These are phyloP conservation scores for Penicillium steckii DNA, from an alignment of 495 filamentous ascomycete species.

Conservation along the genomic window DNA sequence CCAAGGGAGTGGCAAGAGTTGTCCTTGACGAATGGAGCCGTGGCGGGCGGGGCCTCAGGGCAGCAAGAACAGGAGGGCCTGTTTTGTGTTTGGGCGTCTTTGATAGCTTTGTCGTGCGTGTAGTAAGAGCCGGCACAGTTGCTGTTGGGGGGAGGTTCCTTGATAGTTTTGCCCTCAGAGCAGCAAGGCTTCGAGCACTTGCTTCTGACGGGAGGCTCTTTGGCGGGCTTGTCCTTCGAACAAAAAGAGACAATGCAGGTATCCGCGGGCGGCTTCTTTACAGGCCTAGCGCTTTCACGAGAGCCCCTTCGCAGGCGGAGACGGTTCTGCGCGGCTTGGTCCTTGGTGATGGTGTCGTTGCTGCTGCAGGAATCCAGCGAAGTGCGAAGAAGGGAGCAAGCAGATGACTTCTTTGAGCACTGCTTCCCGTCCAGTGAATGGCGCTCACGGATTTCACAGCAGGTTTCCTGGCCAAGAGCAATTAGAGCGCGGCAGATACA, in stretches of 20 bases:
- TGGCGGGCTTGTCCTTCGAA: neutral
- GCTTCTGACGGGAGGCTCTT: neutral
- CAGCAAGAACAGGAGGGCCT: too few relatives aligned
- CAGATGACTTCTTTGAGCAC: slow-evolving; percentile 11
- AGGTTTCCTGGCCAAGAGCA: slow-evolving; percentile 52
- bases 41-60: too few relatives aligned
- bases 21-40: too few relatives aligned
- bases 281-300: slow-evolving; percentile 2
- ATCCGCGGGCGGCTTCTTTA: neutral
- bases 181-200: neutral
- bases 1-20: too few relatives aligned
- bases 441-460: slow-evolving; percentile 33
- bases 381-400: slow-evolving; percentile 6
- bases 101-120: neutral
- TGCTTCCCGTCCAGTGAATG: slow-evolving; percentile 1
- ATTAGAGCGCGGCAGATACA: slow-evolving; percentile 55
- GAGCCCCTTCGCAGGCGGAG: slow-evolving; percentile 5
- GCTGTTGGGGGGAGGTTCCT: neutral
- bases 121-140: slow-evolving; percentile 6
- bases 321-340: slow-evolving; percentile 1
- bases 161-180: neutral
- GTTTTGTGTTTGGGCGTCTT: too few relatives aligned
- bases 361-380: slow-evolving; percentile 12
- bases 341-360: slow-evolving; percentile 1
- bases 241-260: neutral